These are phyloP conservation scores for Verticillium isaacii DNA, from an alignment of 2,329 filamentous ascomycete genomes.

Conservation along the genomic window DNA sequence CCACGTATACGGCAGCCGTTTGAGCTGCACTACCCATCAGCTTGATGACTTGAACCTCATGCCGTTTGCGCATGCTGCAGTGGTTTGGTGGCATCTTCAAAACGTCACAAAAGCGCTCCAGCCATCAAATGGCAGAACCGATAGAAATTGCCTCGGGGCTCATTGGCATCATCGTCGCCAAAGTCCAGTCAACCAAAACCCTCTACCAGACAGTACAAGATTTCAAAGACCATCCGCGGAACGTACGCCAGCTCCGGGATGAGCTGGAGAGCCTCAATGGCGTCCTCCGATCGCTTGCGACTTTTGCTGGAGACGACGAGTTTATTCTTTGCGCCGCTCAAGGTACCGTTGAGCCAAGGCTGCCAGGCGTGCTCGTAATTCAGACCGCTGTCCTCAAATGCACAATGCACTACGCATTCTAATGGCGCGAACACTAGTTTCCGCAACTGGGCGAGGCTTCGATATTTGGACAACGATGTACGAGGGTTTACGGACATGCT, in stretches of 20 bases:
- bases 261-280: neutral
- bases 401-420: conserved; percentile 1
- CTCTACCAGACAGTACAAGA: neutral
- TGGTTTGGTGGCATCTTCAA: too few relatives aligned
- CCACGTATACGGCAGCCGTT: too few relatives aligned
- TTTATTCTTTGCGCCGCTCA: neutral
- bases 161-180: neutral
- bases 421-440: conserved; percentile 1
- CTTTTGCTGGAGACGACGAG: neutral
- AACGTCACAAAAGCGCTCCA: neutral
- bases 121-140: neutral
- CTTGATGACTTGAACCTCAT: too few relatives aligned
- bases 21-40: too few relatives aligned
- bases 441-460: conserved; percentile 2
- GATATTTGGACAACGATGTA: conserved; percentile 4
- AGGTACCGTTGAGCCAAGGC: neutral
- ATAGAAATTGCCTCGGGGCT: neutral
- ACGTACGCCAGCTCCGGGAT: neutral
- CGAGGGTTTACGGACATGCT: conserved; percentile 1
- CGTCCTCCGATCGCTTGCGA: neutral
- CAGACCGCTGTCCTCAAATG: conserved; percentile 1
- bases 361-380: neutral
- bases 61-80: too few relatives aligned
- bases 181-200: neutral
- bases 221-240: neutral